Base-by-base conservation (phyloP, 2,329 filamentous ascomycete species). In the Hortaea werneckii region DNA sequence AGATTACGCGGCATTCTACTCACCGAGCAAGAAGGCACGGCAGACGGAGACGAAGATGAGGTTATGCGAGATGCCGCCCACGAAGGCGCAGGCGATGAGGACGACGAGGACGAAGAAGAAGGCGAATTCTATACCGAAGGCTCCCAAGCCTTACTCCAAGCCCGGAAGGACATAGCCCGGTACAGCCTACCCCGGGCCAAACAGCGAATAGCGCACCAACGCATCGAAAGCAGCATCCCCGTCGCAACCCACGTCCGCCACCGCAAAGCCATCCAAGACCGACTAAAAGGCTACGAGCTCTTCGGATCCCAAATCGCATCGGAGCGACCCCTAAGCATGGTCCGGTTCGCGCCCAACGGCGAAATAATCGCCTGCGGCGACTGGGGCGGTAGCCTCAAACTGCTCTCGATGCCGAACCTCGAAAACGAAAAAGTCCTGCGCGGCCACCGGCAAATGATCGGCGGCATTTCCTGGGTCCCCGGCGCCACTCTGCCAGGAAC, bases 281-380 rank as follows among this genome's bases (percentile, higher is more conserved):
- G 79, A 47, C 66, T 98, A 29, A 75, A 83, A 54, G 83, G 75
- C 1, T 94, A 95, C 54, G 90, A 96, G 60, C 75, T 98, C 11
- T 92, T 92, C 62, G 94, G 87, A 12, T 94, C 87, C 61, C 92
- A 98, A 67, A 90, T 87, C 48, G 87, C 88, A 0, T 88, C 87
- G 42, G 89, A 96, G 54, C 77, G 92, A 35, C 86, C 94, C 13
- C 80, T 98, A 45, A 90, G 88, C 65, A 90, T 96, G 68, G 87
- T 87, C 41, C 80, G 92, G 46, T 89, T 98, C 67, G 82, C 90
- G 6, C 92, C 92, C 0, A 84, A 85, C 58, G 86, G 87, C 11
- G 75, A 90, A 62, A 74, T 84, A 7, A 77, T 96, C 32, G 92
- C 90, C 3, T 86, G 87, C 2, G 92, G 92, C 35, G 95, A 94